These are phyloP conservation scores for Hibiscus syriacus DNA, from an alignment of 345 rosid species.

Conservation along the genomic window DNA sequence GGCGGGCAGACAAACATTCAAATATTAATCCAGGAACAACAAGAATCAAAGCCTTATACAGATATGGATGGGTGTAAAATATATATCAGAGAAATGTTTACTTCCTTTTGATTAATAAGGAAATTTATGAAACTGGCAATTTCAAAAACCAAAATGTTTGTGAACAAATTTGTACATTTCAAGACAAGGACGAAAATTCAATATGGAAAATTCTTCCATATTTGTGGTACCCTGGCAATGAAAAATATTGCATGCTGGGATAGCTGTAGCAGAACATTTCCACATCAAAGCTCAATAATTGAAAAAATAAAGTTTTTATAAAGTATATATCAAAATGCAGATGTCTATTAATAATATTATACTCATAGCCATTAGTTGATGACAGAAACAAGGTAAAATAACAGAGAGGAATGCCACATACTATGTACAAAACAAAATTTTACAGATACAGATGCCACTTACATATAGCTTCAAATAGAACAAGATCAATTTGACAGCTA, in stretches of 20 bases:
- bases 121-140: background rate
- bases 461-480: constrained; percentile 93
- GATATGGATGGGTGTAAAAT: background rate
- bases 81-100: background rate
- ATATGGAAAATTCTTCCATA: constrained; percentile 42
- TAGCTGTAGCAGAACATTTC: constrained; percentile 41
- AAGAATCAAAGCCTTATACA: background rate
- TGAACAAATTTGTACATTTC: background rate
- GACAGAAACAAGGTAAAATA: background rate
- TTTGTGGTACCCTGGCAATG: constrained; percentile 88
- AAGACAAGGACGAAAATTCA: background rate
- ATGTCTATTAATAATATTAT: background rate
- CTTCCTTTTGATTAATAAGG: background rate
- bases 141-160: background rate
- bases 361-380: background rate
- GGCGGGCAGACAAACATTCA: background rate
- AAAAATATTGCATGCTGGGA: constrained; percentile 94
- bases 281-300: background rate
- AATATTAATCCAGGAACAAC: background rate
- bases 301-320: background rate
- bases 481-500: constrained; percentile 73
- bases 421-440: background rate
- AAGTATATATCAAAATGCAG: background rate
- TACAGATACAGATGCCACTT: constrained; percentile 23
- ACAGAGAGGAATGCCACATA: background rate